Evolutionary conservation across 202 grass and related monocot genomes (phyloP).

Genomic region (Musa balbisiana): DNA sequence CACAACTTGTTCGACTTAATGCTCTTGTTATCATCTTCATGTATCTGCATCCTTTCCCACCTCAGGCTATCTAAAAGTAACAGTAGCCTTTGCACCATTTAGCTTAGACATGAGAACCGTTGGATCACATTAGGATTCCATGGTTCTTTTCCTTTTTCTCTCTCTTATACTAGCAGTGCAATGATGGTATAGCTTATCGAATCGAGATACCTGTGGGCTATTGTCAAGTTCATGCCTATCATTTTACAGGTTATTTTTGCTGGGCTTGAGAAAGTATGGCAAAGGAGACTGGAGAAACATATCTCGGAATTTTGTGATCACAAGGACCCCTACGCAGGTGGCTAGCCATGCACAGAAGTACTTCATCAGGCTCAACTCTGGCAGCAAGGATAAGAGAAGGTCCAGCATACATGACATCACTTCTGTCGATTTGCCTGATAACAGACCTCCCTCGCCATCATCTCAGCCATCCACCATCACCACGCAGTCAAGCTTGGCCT

Average conservation of each 20-base stretch:
- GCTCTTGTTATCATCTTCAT: conserved; percentile 5
- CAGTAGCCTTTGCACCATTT: too few species aligned
- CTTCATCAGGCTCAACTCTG: conserved; percentile 76
- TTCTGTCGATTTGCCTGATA: conserved; percentile 51
- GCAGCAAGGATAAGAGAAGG: conserved; percentile 83
- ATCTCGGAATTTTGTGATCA: conserved; percentile 63
- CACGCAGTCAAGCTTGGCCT: conserved; percentile 29
- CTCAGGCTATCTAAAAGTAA: too few species aligned
- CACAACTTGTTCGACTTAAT: conserved; percentile 16
- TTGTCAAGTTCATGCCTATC: conserved; percentile 15
- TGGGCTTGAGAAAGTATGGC: conserved; percentile 67
- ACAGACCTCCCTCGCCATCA: conserved; percentile 32
- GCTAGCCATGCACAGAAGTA: conserved; percentile 97
- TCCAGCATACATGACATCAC: conserved; percentile 98
- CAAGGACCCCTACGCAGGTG: conserved; percentile 87
- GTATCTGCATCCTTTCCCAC: background rate
- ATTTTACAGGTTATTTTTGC: conserved; percentile 56
- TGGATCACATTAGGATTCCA: conserved; percentile 3
- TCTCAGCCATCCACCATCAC: conserved; percentile 38
- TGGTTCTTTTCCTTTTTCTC: too few species aligned
- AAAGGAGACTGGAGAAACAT: conserved; percentile 98
- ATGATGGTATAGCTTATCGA: too few species aligned
- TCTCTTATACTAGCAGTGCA: too few species aligned
- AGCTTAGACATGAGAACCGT: background rate
- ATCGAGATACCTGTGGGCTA: background rate